Evolutionary conservation across 1,284 basidiomycete species (phyloP).

Genomic region (Naganishia cerealis): DNA sequence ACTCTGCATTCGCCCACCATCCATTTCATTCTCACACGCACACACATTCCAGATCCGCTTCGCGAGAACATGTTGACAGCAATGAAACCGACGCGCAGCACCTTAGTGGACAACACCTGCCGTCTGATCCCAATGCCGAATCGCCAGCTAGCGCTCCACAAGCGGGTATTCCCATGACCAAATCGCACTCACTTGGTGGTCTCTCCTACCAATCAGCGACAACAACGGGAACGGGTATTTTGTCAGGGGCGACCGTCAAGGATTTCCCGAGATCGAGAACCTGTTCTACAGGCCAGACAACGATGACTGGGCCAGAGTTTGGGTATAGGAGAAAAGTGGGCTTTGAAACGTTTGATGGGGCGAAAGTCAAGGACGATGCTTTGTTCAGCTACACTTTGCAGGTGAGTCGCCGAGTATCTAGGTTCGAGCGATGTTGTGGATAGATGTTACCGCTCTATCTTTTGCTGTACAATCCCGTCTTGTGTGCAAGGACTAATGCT

Average conservation of each 20-base stretch:
- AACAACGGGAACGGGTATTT: constrained; percentile 11
- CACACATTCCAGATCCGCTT: constrained; percentile 18
- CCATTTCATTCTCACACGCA: constrained; percentile 5
- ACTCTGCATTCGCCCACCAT: constrained; percentile 32
- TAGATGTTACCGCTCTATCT: neutral
- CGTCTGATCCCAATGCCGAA: constrained; percentile 14
- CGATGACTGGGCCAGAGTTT: constrained; percentile 39
- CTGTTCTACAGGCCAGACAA: constrained; percentile 22
- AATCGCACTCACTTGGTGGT: constrained; percentile 14
- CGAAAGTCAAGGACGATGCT: constrained; percentile 60
- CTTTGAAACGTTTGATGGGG: constrained; percentile 71
- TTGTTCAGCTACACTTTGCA: constrained; percentile 56
- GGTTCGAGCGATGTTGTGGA: neutral
- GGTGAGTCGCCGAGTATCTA: constrained; percentile 43
- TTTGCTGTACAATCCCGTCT: neutral
- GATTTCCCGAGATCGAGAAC: constrained; percentile 24
- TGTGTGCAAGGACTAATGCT: constrained; percentile 31
- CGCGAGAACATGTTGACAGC: constrained; percentile 2
- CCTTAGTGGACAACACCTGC: constrained; percentile 7
- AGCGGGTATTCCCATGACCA: constrained; percentile 18
- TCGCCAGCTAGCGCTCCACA: neutral
- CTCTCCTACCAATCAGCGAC: constrained; percentile 24
- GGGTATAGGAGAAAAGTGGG: constrained; percentile 81
- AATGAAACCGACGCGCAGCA: neutral
- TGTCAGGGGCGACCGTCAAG: neutral